Evolutionary conservation across 345 rosid species (phyloP), one percentile per base, ranked within the genome.

Genomic region (Moricandia arvensis): DNA sequence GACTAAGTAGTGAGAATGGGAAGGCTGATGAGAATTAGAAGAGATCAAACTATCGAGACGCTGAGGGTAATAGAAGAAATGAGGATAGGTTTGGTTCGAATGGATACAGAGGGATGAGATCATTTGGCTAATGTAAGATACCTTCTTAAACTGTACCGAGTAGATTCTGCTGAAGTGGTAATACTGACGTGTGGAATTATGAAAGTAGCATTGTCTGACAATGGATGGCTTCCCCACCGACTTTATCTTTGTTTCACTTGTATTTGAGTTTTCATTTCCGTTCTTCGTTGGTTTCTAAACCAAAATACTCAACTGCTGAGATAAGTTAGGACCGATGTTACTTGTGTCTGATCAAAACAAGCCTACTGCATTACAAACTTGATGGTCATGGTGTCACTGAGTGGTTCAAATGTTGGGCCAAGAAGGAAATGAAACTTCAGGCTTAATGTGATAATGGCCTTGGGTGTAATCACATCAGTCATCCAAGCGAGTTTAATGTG

Each of bases 1-100:
- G 61, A 41, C 8, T 76, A 7, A 70, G 68, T 24, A 68, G 31
- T 24, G 86, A 76, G 75, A 78, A 71, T 54, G 80, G 74, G 51
- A 37, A 66, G 51, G 74, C 68, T 38, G 79, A 82, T 37, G 74
- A 63, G 67, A 75, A 29, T 21, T 79, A 73, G 76, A 49, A 15
- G 54, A n/a, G 54, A 49, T 33, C 8, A 33, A 33, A 33, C 37
- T 33, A 5, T 33, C 8, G 4, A 21, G 24, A 33, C 37, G 37
- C 37, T 0, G 8, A 33, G 37, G 37, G 37, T 33, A 27, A 43
- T 59, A 38, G 66, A 58, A 70, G 64, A 33, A 69, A 69, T 49
- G 35, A 62, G 61, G 35, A 15, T 3, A 13, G 37, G 24, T 21
- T 21, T 21, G 58, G 57, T 55, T 29, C 5, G 7, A 16, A 73